Percentiles rank a stretch among this genome's conserved stretches.
phyloP scores from a whole-genome alignment of 2,329 filamentous ascomycete genomes.

The Ophiostoma himal-ulmi region DNA sequence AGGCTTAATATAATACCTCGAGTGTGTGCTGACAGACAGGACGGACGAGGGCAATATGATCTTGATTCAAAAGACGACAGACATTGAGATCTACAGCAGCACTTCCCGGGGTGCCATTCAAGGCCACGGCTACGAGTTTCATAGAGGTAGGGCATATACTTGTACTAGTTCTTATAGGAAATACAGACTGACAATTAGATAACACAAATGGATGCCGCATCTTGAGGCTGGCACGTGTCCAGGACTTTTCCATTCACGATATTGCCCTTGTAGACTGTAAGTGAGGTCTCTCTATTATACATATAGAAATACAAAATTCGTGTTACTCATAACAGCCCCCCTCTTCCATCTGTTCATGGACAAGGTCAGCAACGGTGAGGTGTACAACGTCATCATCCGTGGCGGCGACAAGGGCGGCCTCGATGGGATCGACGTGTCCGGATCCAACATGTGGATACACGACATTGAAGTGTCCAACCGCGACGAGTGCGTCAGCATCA shows the following conservation, averaged over 20 bases:
- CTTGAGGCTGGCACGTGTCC: conserved; percentile 29
- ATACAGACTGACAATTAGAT: not conserved
- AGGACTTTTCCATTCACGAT: conserved; percentile 46
- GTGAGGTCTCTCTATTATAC: not conserved
- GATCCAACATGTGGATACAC: conserved; percentile 52
- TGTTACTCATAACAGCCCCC: conserved; percentile 15
- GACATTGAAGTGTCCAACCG: conserved; percentile 58
- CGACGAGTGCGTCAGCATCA: conserved; percentile 43
- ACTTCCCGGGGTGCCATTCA: conserved; percentile 43
- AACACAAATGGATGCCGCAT: not conserved
- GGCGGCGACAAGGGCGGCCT: conserved; percentile 47
- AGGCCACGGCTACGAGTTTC: conserved; percentile 44
- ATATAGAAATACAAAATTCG: too few relatives aligned
- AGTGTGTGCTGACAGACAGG: not conserved
- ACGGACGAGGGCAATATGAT: conserved; percentile 28
- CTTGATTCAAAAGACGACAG: conserved; percentile 30
- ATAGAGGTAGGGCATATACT: conserved; percentile 27
- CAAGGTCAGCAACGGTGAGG: conserved; percentile 43
- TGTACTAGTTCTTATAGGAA: not conserved
- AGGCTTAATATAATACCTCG: too few relatives aligned
- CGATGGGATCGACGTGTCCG: conserved; percentile 52
- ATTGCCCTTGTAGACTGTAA: conserved; percentile 41
- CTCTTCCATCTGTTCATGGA: conserved; percentile 29
- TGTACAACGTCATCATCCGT: conserved; percentile 50
- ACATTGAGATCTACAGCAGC: conserved; percentile 44